phyloP scores from a whole-genome alignment of 495 filamentous ascomycete genomes.

The Arthonia radiata region DNA sequence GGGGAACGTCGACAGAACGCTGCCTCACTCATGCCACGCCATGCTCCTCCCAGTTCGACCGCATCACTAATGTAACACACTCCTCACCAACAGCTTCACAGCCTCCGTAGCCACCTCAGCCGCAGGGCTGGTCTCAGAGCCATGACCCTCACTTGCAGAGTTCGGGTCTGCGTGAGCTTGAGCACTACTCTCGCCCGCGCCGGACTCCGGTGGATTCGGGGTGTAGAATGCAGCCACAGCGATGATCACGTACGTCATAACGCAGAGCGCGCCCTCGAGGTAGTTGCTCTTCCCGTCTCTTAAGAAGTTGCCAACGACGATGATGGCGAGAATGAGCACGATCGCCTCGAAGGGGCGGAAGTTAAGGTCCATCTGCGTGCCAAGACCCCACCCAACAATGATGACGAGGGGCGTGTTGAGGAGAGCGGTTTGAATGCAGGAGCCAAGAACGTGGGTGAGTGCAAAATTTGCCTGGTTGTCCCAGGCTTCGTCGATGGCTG shows the following conservation, averaged over 20 bases:
- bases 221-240: slow-evolving; percentile 36
- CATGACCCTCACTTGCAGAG: too few relatives aligned
- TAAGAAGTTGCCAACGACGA: slow-evolving; percentile 65
- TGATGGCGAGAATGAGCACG: slow-evolving; percentile 59
- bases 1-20: too few relatives aligned
- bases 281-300: slow-evolving; percentile 62
- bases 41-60: too few relatives aligned
- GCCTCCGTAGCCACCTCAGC: too few relatives aligned
- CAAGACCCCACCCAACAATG: slow-evolving; percentile 62
- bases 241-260: slow-evolving; percentile 41
- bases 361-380: slow-evolving; percentile 46
- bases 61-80: too few relatives aligned
- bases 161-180: too few relatives aligned
- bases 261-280: slow-evolving; percentile 52
- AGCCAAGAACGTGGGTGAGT: slow-evolving; percentile 66
- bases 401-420: slow-evolving; percentile 70
- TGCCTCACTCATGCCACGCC: too few relatives aligned
- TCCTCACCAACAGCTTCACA: too few relatives aligned
- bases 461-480: slow-evolving; percentile 83
- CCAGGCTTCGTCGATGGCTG: slow-evolving; percentile 77
- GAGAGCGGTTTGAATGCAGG: slow-evolving; percentile 73
- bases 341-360: slow-evolving; percentile 83
- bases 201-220: slow-evolving; percentile 29
- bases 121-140: too few relatives aligned
- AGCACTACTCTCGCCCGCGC: too few relatives aligned